Evolutionary conservation across 1,284 basidiomycete genomes (phyloP), one percentile per base, ranked within the genome.

Genomic region (Boletellus dicymbophilus): DNA sequence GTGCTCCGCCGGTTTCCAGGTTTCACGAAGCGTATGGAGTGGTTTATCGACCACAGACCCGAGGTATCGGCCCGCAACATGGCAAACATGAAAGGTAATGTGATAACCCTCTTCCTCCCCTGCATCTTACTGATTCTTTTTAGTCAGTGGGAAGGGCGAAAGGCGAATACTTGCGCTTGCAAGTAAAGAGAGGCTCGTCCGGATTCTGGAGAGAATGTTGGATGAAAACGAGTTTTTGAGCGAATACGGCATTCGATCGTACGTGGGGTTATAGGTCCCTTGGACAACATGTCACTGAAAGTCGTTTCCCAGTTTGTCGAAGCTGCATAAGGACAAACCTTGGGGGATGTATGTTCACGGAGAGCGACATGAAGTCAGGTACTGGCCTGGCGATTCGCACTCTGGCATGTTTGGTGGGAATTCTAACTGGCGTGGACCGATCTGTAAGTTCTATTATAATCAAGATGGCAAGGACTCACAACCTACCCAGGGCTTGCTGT

Each of bases 381-480:
- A 98, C 73, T 99, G 96, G 97, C 95, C 96, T 0, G 97, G 95
- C 16, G 96, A 99, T 68, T 97, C 94, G 2, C 84, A 84, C 64
- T 95, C 92, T 28, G 95, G 94, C 51, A 99, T 99, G 96, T 98
- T 98, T 69, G 96, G 97, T 48, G 95, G 95, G 27, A 98, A 98
- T 71, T 95, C 92, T 20, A 98, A 99, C 69, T 97, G 95, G 95
- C 81, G 95, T 66, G 88, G 88, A 15, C 88, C 88, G 6, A 89
- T 90, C 52, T 90, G 89, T 88, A 61, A 72, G 79, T 23, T n/a
- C 16, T 6, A 18, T 27, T 11, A 33, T 4, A n/a, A 12, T 4
- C 16, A 2, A 13, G 22, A 27, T 21, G 26, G 21, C 25, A 44
- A 13, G 23, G 28, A 31, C 49, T 52, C 37, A 52, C 12, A 6